phyloP scores from a whole-genome alignment of 495 filamentous ascomycete genomes.

The Aspergillus taichungensis region DNA sequence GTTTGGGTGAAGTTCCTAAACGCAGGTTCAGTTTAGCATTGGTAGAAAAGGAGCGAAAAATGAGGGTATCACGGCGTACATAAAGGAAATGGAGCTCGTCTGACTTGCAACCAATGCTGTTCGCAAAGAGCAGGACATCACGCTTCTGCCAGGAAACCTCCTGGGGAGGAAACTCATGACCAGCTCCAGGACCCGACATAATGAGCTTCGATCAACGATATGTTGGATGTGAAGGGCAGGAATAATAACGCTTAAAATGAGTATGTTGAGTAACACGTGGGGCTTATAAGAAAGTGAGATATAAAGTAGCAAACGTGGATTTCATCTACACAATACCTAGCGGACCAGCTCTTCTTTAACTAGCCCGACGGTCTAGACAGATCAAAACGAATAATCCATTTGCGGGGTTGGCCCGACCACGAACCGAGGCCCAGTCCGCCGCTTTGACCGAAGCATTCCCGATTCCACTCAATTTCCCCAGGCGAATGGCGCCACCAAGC shows the following conservation, averaged over 20 bases:
- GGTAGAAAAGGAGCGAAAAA: background rate
- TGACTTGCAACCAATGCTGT: constrained; percentile 73
- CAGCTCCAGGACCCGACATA: constrained; percentile 57
- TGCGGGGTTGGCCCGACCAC: background rate
- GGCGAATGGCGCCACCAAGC: background rate
- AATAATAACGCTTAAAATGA: background rate
- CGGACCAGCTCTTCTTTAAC: too few relatives aligned
- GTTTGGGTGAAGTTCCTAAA: constrained; percentile 69
- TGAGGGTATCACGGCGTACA: constrained; percentile 36
- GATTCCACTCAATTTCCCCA: too few relatives aligned
- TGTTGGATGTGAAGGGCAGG: too few relatives aligned
- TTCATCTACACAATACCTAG: too few relatives aligned
- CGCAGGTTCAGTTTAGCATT: background rate
- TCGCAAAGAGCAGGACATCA: constrained; percentile 77
- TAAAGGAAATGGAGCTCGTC: constrained; percentile 89
- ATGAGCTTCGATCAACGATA: too few relatives aligned
- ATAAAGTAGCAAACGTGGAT: background rate
- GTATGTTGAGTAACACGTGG: background rate
- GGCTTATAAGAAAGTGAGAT: background rate
- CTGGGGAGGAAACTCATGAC: constrained; percentile 65
- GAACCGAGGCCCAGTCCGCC: constrained; percentile 1
- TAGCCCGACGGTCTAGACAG: too few relatives aligned
- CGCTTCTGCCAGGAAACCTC: constrained; percentile 79
- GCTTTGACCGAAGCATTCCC: background rate
- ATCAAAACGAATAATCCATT: background rate